These are phyloP conservation scores for Vitis hybrid DNA, from an alignment of 177 flowering plant genomes.

Conservation along the genomic window DNA sequence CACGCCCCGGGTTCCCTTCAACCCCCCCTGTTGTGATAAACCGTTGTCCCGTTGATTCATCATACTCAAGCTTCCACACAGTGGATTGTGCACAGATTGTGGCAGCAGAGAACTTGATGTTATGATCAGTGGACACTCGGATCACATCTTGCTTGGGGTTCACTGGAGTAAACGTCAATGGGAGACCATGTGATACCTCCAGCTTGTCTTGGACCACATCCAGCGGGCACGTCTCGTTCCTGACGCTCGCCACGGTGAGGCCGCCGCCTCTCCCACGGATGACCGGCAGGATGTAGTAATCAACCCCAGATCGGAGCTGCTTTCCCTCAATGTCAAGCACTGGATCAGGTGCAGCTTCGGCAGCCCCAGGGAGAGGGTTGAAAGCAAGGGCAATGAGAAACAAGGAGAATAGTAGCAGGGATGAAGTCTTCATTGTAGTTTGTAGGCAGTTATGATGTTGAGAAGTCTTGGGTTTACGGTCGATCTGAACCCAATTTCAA, in stretches of 20 bases:
- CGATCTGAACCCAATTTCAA: too few species aligned
- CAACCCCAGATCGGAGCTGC: neutral
- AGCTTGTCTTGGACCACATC: slow-evolving; percentile 5
- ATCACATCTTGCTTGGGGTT: slow-evolving; percentile 6
- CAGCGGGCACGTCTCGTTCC: slow-evolving; percentile 6
- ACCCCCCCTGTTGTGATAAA: slow-evolving; percentile 9
- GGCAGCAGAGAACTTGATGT: slow-evolving; percentile 7
- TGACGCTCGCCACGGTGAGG: neutral
- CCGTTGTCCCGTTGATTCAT: neutral
- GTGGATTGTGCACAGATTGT: slow-evolving; percentile 2
- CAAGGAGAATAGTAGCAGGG: too few species aligned
- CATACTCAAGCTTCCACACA: slow-evolving; percentile 10
- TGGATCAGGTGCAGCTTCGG: neutral
- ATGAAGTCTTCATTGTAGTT: too few species aligned
- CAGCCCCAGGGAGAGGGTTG: too few species aligned
- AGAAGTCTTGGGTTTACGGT: too few species aligned
- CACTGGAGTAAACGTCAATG: slow-evolving; percentile 7
- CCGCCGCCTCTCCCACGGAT: slow-evolving; percentile 12
- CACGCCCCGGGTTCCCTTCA: slow-evolving; percentile 11
- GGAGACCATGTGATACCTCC: slow-evolving; percentile 2
- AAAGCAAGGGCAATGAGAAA: too few species aligned
- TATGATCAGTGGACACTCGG: slow-evolving; percentile 12
- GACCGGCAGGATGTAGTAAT: neutral
- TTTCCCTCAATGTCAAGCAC: slow-evolving; percentile 12
- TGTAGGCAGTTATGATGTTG: too few species aligned